Evolutionary conservation across 495 filamentous ascomycete species (phyloP).

Genomic region (Articulospora tetracladia): DNA sequence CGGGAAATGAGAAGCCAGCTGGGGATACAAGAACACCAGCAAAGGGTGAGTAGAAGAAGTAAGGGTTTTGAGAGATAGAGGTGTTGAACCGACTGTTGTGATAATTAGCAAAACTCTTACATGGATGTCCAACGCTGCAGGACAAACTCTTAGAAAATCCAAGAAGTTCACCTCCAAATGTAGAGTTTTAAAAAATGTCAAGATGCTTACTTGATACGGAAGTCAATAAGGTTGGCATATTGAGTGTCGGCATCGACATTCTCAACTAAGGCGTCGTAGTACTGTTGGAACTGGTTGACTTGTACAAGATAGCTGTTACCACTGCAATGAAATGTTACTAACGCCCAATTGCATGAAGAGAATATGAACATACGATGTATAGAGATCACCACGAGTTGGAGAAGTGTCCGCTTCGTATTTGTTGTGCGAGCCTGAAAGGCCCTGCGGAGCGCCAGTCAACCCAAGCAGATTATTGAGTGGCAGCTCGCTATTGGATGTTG

Average conservation of each 20-base stretch:
- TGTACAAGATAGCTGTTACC: neutral
- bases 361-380: neutral
- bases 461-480: constrained; percentile 16
- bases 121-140: no score
- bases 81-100: neutral
- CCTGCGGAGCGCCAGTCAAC: constrained; percentile 19
- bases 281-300: neutral
- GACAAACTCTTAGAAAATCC: no score
- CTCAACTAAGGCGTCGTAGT: neutral
- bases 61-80: neutral
- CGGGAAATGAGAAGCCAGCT: constrained; percentile 38
- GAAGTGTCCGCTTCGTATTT: constrained; percentile 31
- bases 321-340: neutral
- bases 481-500: neutral
- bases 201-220: no score
- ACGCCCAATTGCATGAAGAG: no score
- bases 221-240: neutral
- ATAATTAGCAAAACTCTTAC: no score
- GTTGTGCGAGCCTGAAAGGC: constrained; percentile 49
- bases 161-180: no score
- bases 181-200: no score
- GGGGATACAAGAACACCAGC: constrained; percentile 41
- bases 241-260: neutral
- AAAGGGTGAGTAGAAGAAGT: constrained; percentile 29
- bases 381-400: neutral